Evolutionary conservation across 148 eudicot genomes (phyloP).

Genomic region (Polygonum maritimum): DNA sequence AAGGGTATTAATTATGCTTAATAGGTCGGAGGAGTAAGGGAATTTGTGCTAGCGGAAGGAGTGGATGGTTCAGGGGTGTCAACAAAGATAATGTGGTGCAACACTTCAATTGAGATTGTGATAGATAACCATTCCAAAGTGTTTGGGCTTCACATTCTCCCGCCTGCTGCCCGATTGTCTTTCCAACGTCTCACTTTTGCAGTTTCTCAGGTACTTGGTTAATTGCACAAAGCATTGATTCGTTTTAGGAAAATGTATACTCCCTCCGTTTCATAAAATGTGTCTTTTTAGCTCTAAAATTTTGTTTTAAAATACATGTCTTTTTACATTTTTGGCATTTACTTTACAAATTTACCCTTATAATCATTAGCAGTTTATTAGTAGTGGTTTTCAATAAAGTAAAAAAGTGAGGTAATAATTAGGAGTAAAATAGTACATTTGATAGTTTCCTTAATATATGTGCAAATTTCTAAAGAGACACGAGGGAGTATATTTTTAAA

Average conservation of each 20-base stretch:
- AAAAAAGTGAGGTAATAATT: too few relatives aligned
- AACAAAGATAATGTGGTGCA: constrained; percentile 42
- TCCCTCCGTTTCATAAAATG: too few relatives aligned
- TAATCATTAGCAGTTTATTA: too few relatives aligned
- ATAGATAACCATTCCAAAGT: constrained; percentile 46
- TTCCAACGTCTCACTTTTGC: constrained; percentile 38
- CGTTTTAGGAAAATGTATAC: not conserved
- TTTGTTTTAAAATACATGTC: too few relatives aligned
- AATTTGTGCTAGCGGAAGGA: constrained; percentile 47
- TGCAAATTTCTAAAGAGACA: too few relatives aligned
- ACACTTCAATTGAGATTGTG: constrained; percentile 30
- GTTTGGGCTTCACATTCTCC: constrained; percentile 42
- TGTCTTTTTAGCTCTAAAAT: too few relatives aligned
- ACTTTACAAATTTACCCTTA: too few relatives aligned
- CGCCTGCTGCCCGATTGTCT: constrained; percentile 27
- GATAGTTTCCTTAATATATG: too few relatives aligned
- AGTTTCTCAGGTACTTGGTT: constrained; percentile 30
- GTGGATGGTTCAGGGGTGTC: constrained; percentile 51
- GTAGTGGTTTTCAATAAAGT: too few relatives aligned
- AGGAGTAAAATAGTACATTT: too few relatives aligned
- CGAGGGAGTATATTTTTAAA: not conserved
- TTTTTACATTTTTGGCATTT: too few relatives aligned
- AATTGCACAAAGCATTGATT: not conserved
- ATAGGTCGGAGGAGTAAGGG: constrained; percentile 26
- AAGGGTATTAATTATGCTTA: not conserved